Evolutionary conservation across 2,329 filamentous ascomycete species (phyloP).

Genomic region (Pseudocercospora vitis): DNA sequence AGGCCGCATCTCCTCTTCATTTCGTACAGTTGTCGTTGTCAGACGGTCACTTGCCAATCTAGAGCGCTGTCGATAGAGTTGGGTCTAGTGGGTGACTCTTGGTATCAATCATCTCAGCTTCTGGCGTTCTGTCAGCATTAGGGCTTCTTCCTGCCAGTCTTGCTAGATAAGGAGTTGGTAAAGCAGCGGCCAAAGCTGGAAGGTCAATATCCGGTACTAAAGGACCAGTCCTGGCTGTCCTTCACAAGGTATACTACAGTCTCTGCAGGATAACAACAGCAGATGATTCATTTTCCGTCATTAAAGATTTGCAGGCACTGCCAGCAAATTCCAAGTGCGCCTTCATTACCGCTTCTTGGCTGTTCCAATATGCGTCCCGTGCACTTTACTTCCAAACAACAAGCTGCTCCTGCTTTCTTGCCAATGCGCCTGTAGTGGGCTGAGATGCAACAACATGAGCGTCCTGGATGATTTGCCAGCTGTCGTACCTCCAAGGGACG

Average conservation of each 20-base stretch:
- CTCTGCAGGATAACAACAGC: not conserved
- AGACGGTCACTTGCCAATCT: too few relatives aligned
- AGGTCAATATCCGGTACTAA: too few relatives aligned
- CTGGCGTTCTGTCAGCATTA: too few relatives aligned
- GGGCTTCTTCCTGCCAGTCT: too few relatives aligned
- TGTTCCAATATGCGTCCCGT: slow-evolving; percentile 89
- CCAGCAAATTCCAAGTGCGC: not conserved
- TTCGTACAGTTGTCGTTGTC: too few relatives aligned
- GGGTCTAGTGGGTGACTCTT: too few relatives aligned
- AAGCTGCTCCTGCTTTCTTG: slow-evolving; percentile 92
- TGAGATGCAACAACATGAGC: slow-evolving; percentile 99
- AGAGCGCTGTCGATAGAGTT: too few relatives aligned
- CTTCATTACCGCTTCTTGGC: slow-evolving; percentile 57
- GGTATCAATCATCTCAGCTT: too few relatives aligned
- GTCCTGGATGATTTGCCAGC: slow-evolving; percentile 67
- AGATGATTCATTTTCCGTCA: not conserved
- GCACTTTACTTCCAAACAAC: slow-evolving; percentile 89
- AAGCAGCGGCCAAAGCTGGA: too few relatives aligned
- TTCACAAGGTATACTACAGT: not conserved
- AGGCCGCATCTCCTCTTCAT: too few relatives aligned
- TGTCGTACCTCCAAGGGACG: slow-evolving; percentile 84
- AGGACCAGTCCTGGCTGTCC: not conserved
- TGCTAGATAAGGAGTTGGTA: too few relatives aligned
- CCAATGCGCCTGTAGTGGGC: slow-evolving; percentile 83
- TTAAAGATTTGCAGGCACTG: not conserved